These are phyloP conservation scores for Phanerochaete carnosa DNA, from an alignment of 768 basidiomycete species.

Conservation along the genomic window DNA sequence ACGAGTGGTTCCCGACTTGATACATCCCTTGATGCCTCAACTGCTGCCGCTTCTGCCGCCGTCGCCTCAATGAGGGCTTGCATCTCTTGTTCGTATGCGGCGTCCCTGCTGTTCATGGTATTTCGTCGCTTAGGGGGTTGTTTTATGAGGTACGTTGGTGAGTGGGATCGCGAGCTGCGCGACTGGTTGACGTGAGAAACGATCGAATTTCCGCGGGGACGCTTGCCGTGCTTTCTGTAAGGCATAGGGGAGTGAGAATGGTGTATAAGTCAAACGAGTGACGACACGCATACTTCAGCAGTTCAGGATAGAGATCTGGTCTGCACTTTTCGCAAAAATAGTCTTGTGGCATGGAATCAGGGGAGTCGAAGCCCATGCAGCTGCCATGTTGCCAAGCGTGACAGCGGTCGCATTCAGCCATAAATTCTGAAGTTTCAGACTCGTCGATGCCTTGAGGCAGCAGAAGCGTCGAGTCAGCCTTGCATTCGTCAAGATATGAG, in stretches of 20 bases:
- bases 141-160: conserved; percentile 54
- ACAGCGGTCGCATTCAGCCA: conserved; percentile 97
- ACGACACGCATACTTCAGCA: conserved; percentile 63
- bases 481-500: not conserved
- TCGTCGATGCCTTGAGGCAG: conserved; percentile 25
- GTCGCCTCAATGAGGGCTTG: conserved; percentile 75
- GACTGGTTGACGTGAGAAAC: conserved; percentile 48
- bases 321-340: conserved; percentile 95
- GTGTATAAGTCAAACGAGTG: conserved; percentile 12
- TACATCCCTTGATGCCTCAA: conserved; percentile 28
- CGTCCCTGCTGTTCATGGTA: conserved; percentile 97
- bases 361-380: conserved; percentile 90
- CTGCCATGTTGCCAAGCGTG: conserved; percentile 98
- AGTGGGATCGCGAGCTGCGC: conserved; percentile 74
- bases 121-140: conserved; percentile 84
- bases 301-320: conserved; percentile 79
- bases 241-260: conserved; percentile 10
- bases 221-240: conserved; percentile 59
- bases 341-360: conserved; percentile 70
- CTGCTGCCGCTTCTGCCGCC: conserved; percentile 64
- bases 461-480: conserved; percentile 9
- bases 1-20: not conserved
- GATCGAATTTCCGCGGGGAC: conserved; percentile 60
- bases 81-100: conserved; percentile 86
- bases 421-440: conserved; percentile 76